Evolutionary conservation across 208 protist genomes (phyloP).

Genomic region (Entamoeba nuttalli): DNA sequence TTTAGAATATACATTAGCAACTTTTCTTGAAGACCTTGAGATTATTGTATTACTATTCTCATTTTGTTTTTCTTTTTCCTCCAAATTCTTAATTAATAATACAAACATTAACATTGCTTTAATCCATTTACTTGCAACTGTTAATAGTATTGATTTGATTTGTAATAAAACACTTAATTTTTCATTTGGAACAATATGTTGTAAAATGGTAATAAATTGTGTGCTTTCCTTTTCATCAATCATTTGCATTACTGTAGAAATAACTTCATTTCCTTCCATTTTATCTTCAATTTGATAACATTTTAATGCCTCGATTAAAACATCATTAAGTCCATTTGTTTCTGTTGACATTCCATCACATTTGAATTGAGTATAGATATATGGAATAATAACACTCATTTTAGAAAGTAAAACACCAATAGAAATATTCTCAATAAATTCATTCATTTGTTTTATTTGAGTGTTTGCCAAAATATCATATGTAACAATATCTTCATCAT

Average conservation of each 20-base stretch:
- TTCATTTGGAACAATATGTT: background rate
- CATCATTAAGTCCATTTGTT: background rate
- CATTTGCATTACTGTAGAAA: background rate
- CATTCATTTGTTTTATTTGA: background rate
- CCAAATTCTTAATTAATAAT: background rate
- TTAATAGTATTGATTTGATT: background rate
- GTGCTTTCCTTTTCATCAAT: background rate
- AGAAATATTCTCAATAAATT: background rate
- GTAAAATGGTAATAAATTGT: background rate
- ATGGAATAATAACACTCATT: background rate
- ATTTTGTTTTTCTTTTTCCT: background rate
- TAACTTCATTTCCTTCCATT: background rate
- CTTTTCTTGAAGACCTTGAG: background rate
- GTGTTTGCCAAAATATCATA: background rate
- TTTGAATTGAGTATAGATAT: background rate
- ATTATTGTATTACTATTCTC: background rate
- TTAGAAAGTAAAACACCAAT: background rate
- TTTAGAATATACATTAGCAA: background rate
- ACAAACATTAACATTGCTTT: background rate
- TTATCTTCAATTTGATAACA: background rate
- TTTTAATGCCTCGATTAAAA: background rate
- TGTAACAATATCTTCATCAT: background rate
- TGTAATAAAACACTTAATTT: background rate
- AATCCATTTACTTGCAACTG: background rate
- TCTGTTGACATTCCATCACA: background rate